Conservation (phyloP, 768 basidiomycete genomes). For the Suillus fuscotomentosus region DNA sequence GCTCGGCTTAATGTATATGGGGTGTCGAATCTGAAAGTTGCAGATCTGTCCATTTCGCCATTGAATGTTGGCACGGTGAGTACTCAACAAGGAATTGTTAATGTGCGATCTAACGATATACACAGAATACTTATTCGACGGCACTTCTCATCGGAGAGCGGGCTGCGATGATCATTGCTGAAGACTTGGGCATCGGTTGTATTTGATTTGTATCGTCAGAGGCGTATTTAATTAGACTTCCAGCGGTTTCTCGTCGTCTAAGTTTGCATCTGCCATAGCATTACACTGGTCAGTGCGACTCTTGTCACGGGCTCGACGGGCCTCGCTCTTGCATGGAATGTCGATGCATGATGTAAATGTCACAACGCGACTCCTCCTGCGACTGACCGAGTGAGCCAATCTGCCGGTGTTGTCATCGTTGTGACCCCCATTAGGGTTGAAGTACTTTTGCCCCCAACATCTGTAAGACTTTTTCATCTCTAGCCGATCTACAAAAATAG, state of each 20-base stretch:
- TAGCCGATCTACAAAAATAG: neutral
- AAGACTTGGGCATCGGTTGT: conserved; percentile 18
- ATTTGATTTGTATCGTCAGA: neutral
- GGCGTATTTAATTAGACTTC: too few relatives aligned
- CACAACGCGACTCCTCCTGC: too few relatives aligned
- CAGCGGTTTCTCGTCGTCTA: too few relatives aligned
- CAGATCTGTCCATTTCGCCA: conserved; percentile 46
- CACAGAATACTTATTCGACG: conserved; percentile 24
- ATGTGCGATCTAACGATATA: neutral
- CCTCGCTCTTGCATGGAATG: too few relatives aligned
- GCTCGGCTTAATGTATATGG: conserved; percentile 61
- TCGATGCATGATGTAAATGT: too few relatives aligned
- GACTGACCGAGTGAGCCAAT: too few relatives aligned
- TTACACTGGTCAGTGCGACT: too few relatives aligned
- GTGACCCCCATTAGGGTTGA: too few relatives aligned
- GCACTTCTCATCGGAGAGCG: conserved; percentile 27
- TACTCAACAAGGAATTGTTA: neutral
- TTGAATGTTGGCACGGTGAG: conserved; percentile 35
- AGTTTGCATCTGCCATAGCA: too few relatives aligned
- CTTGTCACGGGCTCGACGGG: too few relatives aligned
- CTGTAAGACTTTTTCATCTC: conserved; percentile 6
- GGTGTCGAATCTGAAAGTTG: conserved; percentile 55
- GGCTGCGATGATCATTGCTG: conserved; percentile 18
- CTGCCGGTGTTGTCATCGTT: too few relatives aligned
- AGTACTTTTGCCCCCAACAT: too few relatives aligned